Percentiles rank a stretch among this genome's conserved stretches.
Conservation (phyloP, 2,329 filamentous ascomycete genomes). For the Aureobasidium sp. region DNA sequence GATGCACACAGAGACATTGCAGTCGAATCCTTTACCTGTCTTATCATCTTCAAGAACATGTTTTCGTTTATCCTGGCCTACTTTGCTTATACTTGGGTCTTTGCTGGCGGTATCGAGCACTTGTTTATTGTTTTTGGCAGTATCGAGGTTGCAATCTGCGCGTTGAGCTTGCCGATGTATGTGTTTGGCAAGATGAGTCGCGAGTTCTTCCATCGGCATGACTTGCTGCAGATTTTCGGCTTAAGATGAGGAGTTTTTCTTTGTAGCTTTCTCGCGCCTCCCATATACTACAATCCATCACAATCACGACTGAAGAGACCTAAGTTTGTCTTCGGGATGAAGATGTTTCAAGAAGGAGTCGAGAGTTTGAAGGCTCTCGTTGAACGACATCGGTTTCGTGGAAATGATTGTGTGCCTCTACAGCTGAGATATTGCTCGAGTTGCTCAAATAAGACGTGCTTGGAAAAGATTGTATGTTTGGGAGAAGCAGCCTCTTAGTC, state of each 20-base stretch:
- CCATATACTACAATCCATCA: too few species aligned
- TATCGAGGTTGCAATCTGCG: constrained; percentile 71
- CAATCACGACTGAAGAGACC: too few species aligned
- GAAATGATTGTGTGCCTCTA: neutral
- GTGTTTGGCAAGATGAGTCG: constrained; percentile 72
- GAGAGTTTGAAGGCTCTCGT: neutral
- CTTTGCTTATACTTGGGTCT: constrained; percentile 77
- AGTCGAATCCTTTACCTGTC: constrained; percentile 81
- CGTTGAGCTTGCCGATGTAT: constrained; percentile 68
- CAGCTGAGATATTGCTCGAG: neutral
- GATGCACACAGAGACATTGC: constrained; percentile 84
- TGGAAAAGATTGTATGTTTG: neutral
- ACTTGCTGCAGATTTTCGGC: constrained; percentile 52
- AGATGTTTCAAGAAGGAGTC: too few species aligned
- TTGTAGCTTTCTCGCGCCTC: too few species aligned
- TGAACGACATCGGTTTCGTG: neutral
- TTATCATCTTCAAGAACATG: constrained; percentile 91
- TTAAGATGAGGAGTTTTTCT: constrained; percentile 25
- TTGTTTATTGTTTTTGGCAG: constrained; percentile 66
- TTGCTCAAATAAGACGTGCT: neutral
- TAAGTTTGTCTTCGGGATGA: too few species aligned
- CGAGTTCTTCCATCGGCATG: constrained; percentile 67
- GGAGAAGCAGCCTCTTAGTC: neutral
- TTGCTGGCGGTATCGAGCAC: constrained; percentile 52
- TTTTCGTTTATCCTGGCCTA: constrained; percentile 84